Evolutionary conservation across 768 basidiomycete species (phyloP).

Genomic region (Boletus tylopilopsis): DNA sequence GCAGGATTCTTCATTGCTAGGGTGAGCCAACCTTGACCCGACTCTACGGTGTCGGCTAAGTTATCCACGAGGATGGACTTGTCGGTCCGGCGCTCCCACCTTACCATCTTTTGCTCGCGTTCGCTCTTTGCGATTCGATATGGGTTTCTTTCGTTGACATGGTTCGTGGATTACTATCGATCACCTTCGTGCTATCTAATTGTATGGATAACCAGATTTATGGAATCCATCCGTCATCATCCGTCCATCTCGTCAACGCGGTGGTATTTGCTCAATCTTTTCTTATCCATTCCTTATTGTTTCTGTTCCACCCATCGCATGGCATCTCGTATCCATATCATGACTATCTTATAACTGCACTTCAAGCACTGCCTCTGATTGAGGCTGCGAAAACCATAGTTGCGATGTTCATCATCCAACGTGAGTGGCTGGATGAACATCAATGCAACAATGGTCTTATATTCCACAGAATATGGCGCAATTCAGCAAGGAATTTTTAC

Average conservation of each 20-base stretch:
- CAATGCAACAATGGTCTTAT: not conserved
- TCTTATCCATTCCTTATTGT: slow-evolving; percentile 14
- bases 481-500: slow-evolving; percentile 20
- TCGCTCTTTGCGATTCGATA: slow-evolving; percentile 20
- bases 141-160: slow-evolving; percentile 22
- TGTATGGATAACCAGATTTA: slow-evolving; percentile 16
- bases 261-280: slow-evolving; percentile 22
- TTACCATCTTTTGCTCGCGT: slow-evolving; percentile 14
- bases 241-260: slow-evolving; percentile 22
- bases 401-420: slow-evolving; percentile 19
- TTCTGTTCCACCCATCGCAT: slow-evolving; percentile 5
- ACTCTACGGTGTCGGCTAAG: not conserved
- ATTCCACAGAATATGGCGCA: slow-evolving; percentile 29
- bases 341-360: slow-evolving; percentile 7
- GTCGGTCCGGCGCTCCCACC: slow-evolving; percentile 5
- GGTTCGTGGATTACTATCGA: slow-evolving; percentile 11
- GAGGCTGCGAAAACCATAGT: slow-evolving; percentile 18
- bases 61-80: slow-evolving; percentile 18
- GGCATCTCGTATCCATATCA: slow-evolving; percentile 2
- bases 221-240: slow-evolving; percentile 16
- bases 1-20: slow-evolving; percentile 32
- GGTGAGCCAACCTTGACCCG: slow-evolving; percentile 11
- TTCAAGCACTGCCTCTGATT: slow-evolving; percentile 11
- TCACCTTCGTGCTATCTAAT: not conserved
- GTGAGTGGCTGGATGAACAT: slow-evolving; percentile 14